Base-by-base conservation (phyloP, 2,329 filamentous ascomycete genomes). In the Diaporthe ampelina region DNA sequence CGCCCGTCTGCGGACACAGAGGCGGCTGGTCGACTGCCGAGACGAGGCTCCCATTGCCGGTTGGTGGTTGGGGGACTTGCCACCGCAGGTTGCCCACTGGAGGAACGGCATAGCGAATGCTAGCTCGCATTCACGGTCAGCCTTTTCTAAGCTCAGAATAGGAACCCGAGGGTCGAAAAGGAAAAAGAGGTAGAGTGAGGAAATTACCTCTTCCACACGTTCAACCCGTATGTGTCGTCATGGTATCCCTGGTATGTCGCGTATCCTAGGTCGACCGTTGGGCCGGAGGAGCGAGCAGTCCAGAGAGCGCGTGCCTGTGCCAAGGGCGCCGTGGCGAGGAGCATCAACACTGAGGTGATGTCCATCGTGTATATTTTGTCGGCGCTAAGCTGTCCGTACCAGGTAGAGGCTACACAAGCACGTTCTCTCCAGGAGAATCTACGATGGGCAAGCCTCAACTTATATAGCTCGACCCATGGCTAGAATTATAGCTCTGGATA, bases 21-120 rank as follows among this genome's bases (percentile, higher is more conserved):
- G 80, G 80, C 32, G 80, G 79, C 40, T 79, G 79, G n/a, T 78
- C 76, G 50, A 79, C 75, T 19, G 80, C 80, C 21, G 57, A 75
- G 40, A 73, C 79, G 45, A 79, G 57, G 52, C 57, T 57, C 19
- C 48, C 58, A 48, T 74, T 75, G 17, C 79, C 68, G 17, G 75
- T 74, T 17, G 79, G 79, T 56, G 76, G 65, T 68, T 76, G 76
- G 61, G 79, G 79, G 32, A 78, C 75, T 74, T 80, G 79, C 80
- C 79, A 81, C 70, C 80, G 76, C 24, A 78, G 76, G 24, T 67
- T 69, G 57, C 78, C 80, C 48, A 78, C 75, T 21, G 80, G 80
- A 24, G 79, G 78, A 29, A 79, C 77, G 35, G 80, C 79, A 74
- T 80, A 81, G 21, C 80, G 79, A 59, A 81, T 73, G 72, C 80